Evolutionary conservation across 805 yeast genomes (phyloP), one percentile per base, ranked within the genome.

Genomic region (Clavispora santaluciae): DNA sequence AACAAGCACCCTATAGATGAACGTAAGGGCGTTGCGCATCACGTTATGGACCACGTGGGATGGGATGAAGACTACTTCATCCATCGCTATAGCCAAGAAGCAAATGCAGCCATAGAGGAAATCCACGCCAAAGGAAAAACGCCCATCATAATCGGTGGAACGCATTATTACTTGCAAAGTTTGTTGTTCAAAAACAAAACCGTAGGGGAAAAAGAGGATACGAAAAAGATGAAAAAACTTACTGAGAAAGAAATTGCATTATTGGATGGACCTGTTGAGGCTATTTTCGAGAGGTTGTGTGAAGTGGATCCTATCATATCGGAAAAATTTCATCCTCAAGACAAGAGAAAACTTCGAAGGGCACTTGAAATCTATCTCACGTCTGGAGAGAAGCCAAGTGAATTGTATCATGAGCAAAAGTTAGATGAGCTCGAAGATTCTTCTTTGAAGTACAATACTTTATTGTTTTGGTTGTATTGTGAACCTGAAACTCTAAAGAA

Each of bases 61-160:
- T 87, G 97, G 95, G 66, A 73, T 18, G 85, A 84, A 34, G 91
- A 87, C 50, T 89, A 91, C 56, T 79, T 76, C 46, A 81, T 90
- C 6, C 95, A 86, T 53, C 64, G 85, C 40, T 93, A 90, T 57
- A 79, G 82, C 38, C 56, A 67, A 25, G 96, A 88, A 50, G 96
- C 95, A 7, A 54, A 68, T 24, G 58, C 48, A 1, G 71, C 77
- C 13, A 84, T 90, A 6, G 72, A 75, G 0, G 85, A 80, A 23
- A 81, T 91, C 9, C 83, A 81, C 44, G 41, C 57, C 0, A 57
- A 84, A 16, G 86, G 86, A 0, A 89, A 88, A 53, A 51, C 84
- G 1, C 97, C 99, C 0, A 85, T 93, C 3, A 59, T 93, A 0
- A 93, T 93, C 1, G 99, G 99, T 5, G 99, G 99, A 0, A 93